Evolutionary conservation across 768 basidiomycete genomes (phyloP).

Genomic region (Mycena sanguinolenta): DNA sequence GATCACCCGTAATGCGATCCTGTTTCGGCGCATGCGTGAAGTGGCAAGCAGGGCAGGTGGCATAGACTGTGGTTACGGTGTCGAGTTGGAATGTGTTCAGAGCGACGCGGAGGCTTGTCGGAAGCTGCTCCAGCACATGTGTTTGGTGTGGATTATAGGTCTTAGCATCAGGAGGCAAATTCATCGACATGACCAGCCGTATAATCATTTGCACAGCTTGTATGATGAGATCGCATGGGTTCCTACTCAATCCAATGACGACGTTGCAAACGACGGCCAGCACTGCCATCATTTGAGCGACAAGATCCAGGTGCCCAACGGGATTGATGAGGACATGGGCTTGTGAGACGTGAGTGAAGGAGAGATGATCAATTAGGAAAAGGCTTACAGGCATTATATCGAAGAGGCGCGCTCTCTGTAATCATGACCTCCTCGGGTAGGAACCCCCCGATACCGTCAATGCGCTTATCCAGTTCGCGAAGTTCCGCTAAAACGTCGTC

Average conservation of each 20-base stretch:
- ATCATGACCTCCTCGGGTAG: too few species aligned
- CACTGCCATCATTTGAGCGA: slow-evolving; percentile 30
- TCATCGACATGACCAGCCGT: slow-evolving; percentile 30
- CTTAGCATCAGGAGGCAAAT: background rate
- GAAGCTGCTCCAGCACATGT: slow-evolving; percentile 32
- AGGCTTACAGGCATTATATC: too few species aligned
- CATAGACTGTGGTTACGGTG: slow-evolving; percentile 29
- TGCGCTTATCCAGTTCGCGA: too few species aligned
- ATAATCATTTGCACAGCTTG: slow-evolving; percentile 8
- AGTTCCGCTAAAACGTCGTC: too few species aligned
- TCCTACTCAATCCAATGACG: slow-evolving; percentile 21
- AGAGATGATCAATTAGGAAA: too few species aligned
- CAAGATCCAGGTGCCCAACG: slow-evolving; percentile 4
- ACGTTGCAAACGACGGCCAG: slow-evolving; percentile 33
- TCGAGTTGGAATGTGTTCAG: slow-evolving; percentile 32
- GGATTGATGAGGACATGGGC: slow-evolving; percentile 17
- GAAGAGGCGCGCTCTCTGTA: too few species aligned
- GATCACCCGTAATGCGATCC: slow-evolving; percentile 15
- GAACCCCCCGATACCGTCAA: too few species aligned
- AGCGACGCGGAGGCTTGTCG: slow-evolving; percentile 31
- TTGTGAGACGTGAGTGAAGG: too few species aligned
- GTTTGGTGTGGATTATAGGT: slow-evolving; percentile 9
- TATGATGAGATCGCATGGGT: slow-evolving; percentile 24
- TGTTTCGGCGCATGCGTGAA: slow-evolving; percentile 30
- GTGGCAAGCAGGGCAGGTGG: slow-evolving; percentile 36